These are phyloP conservation scores for Turritis glabra DNA, from an alignment of 345 rosid species.

Conservation along the genomic window DNA sequence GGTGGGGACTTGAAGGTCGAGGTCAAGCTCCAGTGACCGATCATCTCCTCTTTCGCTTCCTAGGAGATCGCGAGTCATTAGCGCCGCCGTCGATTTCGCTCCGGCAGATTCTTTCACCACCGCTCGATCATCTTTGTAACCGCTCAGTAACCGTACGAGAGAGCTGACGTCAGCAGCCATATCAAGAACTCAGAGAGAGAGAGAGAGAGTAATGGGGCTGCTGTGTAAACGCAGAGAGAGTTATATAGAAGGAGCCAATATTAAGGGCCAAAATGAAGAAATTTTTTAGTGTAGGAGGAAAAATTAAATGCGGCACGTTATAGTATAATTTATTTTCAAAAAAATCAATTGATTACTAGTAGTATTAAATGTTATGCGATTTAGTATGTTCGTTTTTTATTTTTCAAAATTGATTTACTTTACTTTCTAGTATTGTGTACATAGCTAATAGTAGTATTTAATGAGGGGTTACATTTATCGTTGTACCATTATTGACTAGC, in stretches of 20 bases:
- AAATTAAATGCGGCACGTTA: conserved; percentile 32
- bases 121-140: conserved; percentile 49
- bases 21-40: conserved; percentile 76
- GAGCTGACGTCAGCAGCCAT: conserved; percentile 75
- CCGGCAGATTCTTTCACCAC: conserved; percentile 39
- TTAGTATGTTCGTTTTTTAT: too few relatives aligned
- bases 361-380: neutral
- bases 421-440: conserved; percentile 11
- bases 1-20: conserved; percentile 78
- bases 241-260: conserved; percentile 20
- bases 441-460: conserved; percentile 24
- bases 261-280: conserved; percentile 1
- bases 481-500: conserved; percentile 41
- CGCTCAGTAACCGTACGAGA: conserved; percentile 43
- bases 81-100: conserved; percentile 48
- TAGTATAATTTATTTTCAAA: conserved; percentile 14
- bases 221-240: neutral
- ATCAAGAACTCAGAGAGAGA: neutral
- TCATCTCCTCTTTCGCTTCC: conserved; percentile 37
- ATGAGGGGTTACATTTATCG: conserved; percentile 44
- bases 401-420: neutral
- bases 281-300: too few relatives aligned
- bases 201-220: neutral
- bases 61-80: conserved; percentile 78
- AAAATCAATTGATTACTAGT: neutral